Percentiles rank a stretch among this genome's conserved stretches.
Evolutionary conservation across 371 early-diverging fungal species (phyloP).

Genomic region (Circinella umbellata): DNA sequence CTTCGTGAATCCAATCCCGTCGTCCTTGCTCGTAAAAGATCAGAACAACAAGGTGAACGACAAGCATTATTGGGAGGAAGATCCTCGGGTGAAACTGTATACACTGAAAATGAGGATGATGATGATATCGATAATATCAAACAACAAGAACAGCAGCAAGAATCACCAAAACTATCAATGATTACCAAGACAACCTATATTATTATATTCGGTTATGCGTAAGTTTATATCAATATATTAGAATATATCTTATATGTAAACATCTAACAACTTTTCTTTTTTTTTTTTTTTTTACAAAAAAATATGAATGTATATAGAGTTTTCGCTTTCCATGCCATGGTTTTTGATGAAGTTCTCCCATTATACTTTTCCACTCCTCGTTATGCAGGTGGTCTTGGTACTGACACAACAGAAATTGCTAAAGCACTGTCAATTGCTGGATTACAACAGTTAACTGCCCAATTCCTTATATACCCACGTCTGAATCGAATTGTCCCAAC

Average conservation of each 20-base stretch:
- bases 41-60: slow-evolving; percentile 11
- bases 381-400: slow-evolving; percentile 54
- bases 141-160: slow-evolving; percentile 3
- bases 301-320: slow-evolving; percentile 21
- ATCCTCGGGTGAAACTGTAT: neutral
- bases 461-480: slow-evolving; percentile 60
- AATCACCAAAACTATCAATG: neutral
- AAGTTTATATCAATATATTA: slow-evolving; percentile 14
- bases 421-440: slow-evolving; percentile 52
- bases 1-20: slow-evolving; percentile 75
- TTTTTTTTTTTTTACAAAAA: too few relatives aligned
- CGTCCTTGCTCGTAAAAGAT: slow-evolving; percentile 22
- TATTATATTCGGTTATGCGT: slow-evolving; percentile 48
- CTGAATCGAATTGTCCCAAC: slow-evolving; percentile 45
- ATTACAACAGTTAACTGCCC: slow-evolving; percentile 52
- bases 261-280: too few relatives aligned
- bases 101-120: neutral
- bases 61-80: slow-evolving; percentile 8
- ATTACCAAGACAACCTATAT: slow-evolving; percentile 33
- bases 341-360: slow-evolving; percentile 78
- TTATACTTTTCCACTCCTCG: slow-evolving; percentile 64
- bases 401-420: slow-evolving; percentile 48
- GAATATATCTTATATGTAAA: too few relatives aligned
- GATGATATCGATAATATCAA: neutral
- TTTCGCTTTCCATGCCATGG: slow-evolving; percentile 71